phyloP scores from a whole-genome alignment of 305 asterid species.

The Andrographis paniculata region DNA sequence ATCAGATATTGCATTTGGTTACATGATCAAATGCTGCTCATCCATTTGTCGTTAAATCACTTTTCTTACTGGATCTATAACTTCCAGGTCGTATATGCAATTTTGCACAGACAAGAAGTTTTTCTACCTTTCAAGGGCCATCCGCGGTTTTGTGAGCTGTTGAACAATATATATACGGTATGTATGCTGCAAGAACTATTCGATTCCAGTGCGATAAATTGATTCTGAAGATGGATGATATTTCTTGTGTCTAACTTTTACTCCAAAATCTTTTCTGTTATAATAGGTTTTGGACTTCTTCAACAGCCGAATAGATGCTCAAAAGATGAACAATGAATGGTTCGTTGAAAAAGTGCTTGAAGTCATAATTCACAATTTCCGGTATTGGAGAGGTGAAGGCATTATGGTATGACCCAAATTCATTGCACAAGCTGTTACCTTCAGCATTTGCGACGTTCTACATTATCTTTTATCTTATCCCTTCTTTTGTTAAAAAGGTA shows the following conservation, averaged over 20 bases:
- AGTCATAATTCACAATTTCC: conserved; percentile 61
- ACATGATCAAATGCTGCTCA: too few species aligned
- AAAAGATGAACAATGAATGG: conserved; percentile 69
- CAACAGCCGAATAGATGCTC: conserved; percentile 78
- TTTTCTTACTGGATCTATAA: too few species aligned
- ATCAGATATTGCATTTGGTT: too few species aligned
- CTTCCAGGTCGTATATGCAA: conserved; percentile 88
- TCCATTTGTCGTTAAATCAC: conserved; percentile 12
- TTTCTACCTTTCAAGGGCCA: conserved; percentile 91
- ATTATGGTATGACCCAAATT: conserved; percentile 86
- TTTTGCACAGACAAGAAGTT: conserved; percentile 97
- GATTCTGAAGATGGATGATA: conserved; percentile 3
- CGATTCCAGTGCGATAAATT: neutral
- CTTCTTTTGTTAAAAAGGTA: too few species aligned
- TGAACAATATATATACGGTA: conserved; percentile 84
- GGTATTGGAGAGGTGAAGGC: conserved; percentile 99
- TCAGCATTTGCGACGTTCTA: too few species aligned
- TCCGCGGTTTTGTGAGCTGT: conserved; percentile 89
- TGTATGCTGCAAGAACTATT: conserved; percentile 12
- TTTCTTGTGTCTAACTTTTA: neutral
- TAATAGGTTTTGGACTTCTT: conserved; percentile 86
- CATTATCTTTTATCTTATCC: too few species aligned
- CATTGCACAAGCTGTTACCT: too few species aligned
- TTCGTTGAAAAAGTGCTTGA: conserved; percentile 93
- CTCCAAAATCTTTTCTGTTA: conserved; percentile 13